These are phyloP conservation scores for Exidia glandulosa DNA, from an alignment of 768 basidiomycete genomes.

Conservation along the genomic window DNA sequence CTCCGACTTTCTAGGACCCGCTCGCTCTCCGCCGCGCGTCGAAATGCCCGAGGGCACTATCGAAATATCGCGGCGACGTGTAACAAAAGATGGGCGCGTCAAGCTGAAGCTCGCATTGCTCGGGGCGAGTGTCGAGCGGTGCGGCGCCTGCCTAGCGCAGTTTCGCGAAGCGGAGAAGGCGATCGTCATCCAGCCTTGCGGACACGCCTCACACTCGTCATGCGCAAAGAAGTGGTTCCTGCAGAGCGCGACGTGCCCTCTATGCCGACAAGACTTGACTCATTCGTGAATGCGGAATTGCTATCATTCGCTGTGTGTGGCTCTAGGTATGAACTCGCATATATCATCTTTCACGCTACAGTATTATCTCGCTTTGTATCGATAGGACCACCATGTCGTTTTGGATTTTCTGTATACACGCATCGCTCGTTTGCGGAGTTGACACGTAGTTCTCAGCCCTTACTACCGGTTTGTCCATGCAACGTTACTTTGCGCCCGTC, in stretches of 20 bases:
- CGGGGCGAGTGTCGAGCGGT: constrained; percentile 54
- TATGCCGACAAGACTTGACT: constrained; percentile 33
- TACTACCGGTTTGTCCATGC: no score
- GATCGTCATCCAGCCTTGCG: constrained; percentile 21
- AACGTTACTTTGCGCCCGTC: no score
- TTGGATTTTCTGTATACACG: no score
- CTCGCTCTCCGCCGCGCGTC: constrained; percentile 16
- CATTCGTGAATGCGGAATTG: no score
- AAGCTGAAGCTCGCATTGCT: constrained; percentile 60
- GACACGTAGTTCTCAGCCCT: no score
- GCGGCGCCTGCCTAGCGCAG: constrained; percentile 62
- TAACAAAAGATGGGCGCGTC: constrained; percentile 50
- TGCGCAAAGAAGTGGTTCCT: constrained; percentile 56
- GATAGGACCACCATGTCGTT: no score
- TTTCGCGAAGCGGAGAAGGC: constrained; percentile 51
- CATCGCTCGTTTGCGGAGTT: no score
- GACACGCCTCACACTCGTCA: constrained; percentile 42
- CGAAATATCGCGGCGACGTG: constrained; percentile 47
- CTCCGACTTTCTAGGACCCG: constrained; percentile 52
- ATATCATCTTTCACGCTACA: no score
- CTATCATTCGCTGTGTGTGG: no score
- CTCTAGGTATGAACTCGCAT: no score
- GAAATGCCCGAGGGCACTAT: constrained; percentile 23
- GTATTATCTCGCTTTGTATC: no score
- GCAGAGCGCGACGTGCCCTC: constrained; percentile 49